Base-by-base conservation (phyloP, 306 rosid species). In the Alnus glutinosa region DNA sequence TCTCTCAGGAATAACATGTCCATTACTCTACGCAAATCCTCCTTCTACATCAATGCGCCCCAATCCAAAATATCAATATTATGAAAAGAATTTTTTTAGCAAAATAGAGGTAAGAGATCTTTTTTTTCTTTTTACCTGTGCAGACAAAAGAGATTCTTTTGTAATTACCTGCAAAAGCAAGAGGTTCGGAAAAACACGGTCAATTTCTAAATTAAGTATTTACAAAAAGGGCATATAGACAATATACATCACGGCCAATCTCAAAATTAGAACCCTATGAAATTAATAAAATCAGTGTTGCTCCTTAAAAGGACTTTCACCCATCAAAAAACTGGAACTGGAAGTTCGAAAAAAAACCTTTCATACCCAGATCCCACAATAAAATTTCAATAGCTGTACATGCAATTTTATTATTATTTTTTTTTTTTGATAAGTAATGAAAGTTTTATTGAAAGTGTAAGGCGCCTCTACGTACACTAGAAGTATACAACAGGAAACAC, bases 21-120 rank as follows among this genome's bases (percentile, higher is more conserved):
- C 97, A 89, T 90, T 39, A 95, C 97, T 85, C 88, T 83, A 32
- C 91, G 93, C 87, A 95, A 89, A 80, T 95, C 99, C 86, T 89
- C 98, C 71, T 50, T 91, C 97, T 95, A 82, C 83, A 87, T 13
- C 14, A 79, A 87, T 19, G 72, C 58, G 34, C 44, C 74, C 34
- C 59, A 39, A 55, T 54, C 69, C 77, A 74, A 80, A 73, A 75
- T 28, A 55, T 77, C 47, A 73, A 79, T 71, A 61, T 76, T 77
- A 78, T 75, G 32, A 70, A 81, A 39, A 10, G n/a, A 15, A 32
- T 8, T 9, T 79, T 19, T 71, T 58, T 50, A 0, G 7, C 72
- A 75, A 9, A 54, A 73, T 66, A 59, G 61, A 76, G 1, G 66
- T 42, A 18, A 32, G 5, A 2, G 23, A 39, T 23, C 47, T 19